A percentile compares a stretch with the other conserved stretches of the same genome.
These are phyloP conservation scores for Umbelopsis ramanniana DNA, from an alignment of 192 early-diverging fungal genomes.

Conservation along the genomic window DNA sequence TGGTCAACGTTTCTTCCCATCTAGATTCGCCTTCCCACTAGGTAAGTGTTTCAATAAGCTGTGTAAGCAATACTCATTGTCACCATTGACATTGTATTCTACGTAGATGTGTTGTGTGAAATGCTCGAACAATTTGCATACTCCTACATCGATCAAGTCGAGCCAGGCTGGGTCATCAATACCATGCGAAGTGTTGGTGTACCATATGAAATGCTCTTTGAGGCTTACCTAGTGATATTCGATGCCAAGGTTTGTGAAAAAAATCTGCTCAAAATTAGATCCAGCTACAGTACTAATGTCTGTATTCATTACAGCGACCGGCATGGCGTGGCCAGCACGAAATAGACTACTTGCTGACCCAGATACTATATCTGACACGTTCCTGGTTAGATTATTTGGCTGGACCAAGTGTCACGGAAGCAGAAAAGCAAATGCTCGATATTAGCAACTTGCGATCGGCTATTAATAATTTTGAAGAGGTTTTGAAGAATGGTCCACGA, in stretches of 20 bases:
- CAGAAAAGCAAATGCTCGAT: slow-evolving; percentile 19
- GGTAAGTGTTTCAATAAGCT: neutral
- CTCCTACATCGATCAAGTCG: neutral
- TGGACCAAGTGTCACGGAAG: slow-evolving; percentile 23
- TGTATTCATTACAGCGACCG: neutral
- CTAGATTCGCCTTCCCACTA: slow-evolving; percentile 11
- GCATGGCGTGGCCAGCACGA: slow-evolving; percentile 15
- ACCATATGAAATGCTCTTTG: slow-evolving; percentile 13
- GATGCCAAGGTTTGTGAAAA: neutral
- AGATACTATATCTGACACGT: slow-evolving; percentile 16
- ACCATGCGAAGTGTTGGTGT: slow-evolving; percentile 7
- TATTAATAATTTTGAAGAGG: slow-evolving; percentile 13
- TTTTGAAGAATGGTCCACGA: slow-evolving; percentile 16
- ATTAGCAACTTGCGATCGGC: slow-evolving; percentile 10
- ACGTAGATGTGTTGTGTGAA: slow-evolving; percentile 7
- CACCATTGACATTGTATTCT: neutral
- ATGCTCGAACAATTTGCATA: slow-evolving; percentile 11
- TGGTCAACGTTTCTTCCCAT: slow-evolving; percentile 10
- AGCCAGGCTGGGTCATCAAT: slow-evolving; percentile 6
- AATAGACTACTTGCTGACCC: slow-evolving; percentile 20
- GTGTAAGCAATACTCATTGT: neutral
- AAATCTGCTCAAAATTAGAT: neutral
- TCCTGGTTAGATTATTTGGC: slow-evolving; percentile 21
- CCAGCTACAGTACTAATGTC: neutral
- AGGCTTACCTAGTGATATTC: slow-evolving; percentile 15